Evolutionary conservation across 2,329 filamentous ascomycete species (phyloP).

Genomic region (Calonectria montana): DNA sequence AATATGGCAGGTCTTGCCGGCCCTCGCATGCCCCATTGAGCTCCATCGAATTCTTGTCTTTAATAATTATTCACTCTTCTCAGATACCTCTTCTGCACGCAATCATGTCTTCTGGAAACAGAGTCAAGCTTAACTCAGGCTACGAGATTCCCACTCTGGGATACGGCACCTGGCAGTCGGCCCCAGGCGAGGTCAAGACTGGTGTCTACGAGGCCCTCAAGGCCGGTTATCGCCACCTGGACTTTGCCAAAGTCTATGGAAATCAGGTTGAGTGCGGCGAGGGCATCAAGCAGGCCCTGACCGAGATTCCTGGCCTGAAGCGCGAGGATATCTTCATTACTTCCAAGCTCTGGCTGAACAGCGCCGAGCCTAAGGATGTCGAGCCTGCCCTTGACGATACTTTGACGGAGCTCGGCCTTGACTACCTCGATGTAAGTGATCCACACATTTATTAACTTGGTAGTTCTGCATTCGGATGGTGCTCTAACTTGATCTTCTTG

Average conservation of each 20-base stretch:
- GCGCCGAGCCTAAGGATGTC: slow-evolving; percentile 70
- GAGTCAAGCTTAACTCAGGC: slow-evolving; percentile 72
- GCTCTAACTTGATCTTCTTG: neutral
- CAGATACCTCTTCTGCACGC: neutral
- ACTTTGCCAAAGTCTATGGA: slow-evolving; percentile 66
- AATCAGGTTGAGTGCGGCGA: slow-evolving; percentile 72
- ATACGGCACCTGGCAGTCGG: slow-evolving; percentile 75
- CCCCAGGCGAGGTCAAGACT: slow-evolving; percentile 70
- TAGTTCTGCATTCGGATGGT: neutral
- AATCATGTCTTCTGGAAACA: slow-evolving; percentile 57
- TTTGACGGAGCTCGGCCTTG: slow-evolving; percentile 64
- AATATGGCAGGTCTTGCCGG: slow-evolving; percentile 1
- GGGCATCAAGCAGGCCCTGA: slow-evolving; percentile 61
- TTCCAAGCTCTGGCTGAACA: slow-evolving; percentile 73
- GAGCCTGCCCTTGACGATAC: slow-evolving; percentile 66
- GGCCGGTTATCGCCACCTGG: slow-evolving; percentile 73
- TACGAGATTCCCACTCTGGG: slow-evolving; percentile 72
- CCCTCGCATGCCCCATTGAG: neutral
- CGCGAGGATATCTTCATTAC: slow-evolving; percentile 71
- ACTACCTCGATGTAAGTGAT: slow-evolving; percentile 56
- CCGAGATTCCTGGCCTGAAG: slow-evolving; percentile 62
- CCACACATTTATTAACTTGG: neutral
- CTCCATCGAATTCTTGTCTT: neutral
- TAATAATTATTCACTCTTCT: neutral
- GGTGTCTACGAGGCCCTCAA: slow-evolving; percentile 74